Base-by-base conservation (phyloP, 2,329 filamentous ascomycete genomes). In the Paramyrothecium roridum region DNA sequence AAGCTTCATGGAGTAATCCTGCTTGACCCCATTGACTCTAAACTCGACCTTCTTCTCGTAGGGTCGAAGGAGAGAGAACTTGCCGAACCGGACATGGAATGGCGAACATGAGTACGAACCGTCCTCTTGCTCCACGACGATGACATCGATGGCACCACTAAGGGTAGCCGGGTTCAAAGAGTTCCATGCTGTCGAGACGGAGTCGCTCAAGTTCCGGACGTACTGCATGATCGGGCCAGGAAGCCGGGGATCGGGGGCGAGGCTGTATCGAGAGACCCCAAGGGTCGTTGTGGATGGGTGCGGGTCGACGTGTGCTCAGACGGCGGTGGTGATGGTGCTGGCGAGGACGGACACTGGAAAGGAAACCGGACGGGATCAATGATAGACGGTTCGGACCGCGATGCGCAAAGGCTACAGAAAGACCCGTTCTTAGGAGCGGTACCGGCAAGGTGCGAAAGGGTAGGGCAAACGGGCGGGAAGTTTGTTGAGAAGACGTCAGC, bases 21-120 rank as follows among this genome's bases (percentile, higher is more conserved):
- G 92, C 74, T 95, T 96, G 58, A 83, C 77, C 67, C 90, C 89
- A 80, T 99, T 99, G 81, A 99, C 93, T 65, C 84, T 84, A 76
- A 99, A 99, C 75, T 98, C 93, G 67, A 99, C 95, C 83, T 98
- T 99, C 77, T 99, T 99, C 75, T 99, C 95, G 57, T 88, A 97
- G 0, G 95, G 95, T 21, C 95, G 89, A 67, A 99, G 78, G 43
- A 99, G 82, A 57, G 93, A 96, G 78, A 98, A 98, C 77, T 99
- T 99, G 73, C 95, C 95, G 73, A 99, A 99, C 66, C 95, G 92
- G 62, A 99, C 95, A 73, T 99, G 95, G 74, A 99, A 99, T 51
- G 95, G 95, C 26, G 93, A 98, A 76, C 95, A 99, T 61, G 89
- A 87, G 56, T 98, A 82, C 45, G 78, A 80, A 77, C 91, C 95